Percentiles rank a stretch among this genome's conserved stretches.
These are phyloP conservation scores for Isoetes engelmannii DNA, from an alignment of 83 land plant species.

Conservation along the genomic window DNA sequence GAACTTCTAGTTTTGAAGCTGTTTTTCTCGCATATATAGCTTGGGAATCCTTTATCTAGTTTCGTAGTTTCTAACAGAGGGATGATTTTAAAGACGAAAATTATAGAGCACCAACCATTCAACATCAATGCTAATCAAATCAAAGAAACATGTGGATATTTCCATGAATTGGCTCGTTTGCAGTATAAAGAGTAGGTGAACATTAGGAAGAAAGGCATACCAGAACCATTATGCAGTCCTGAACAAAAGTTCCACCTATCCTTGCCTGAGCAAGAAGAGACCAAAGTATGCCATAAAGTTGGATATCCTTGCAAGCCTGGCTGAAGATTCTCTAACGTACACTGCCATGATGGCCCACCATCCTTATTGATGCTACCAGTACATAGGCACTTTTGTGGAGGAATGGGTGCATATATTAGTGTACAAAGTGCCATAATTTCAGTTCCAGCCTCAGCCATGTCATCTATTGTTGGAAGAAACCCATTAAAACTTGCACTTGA, in stretches of 20 bases:
- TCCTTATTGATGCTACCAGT: conserved; percentile 65
- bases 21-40: too few relatives aligned
- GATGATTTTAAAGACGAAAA: too few relatives aligned
- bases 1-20: too few relatives aligned
- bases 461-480: conserved; percentile 63
- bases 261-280: conserved; percentile 60
- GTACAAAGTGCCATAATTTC: conserved; percentile 85
- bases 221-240: conserved; percentile 9
- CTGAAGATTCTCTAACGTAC: conserved; percentile 75
- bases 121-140: too few relatives aligned
- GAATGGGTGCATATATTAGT: conserved; percentile 64
- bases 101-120: too few relatives aligned
- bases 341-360: conserved; percentile 55
- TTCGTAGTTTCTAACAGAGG: too few relatives aligned
- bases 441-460: conserved; percentile 73
- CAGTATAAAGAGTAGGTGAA: too few relatives aligned
- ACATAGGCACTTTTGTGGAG: conserved; percentile 75
- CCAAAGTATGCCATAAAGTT: conserved; percentile 68
- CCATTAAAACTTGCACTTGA: conserved; percentile 41
- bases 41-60: too few relatives aligned
- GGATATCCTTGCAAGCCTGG: conserved; percentile 63
- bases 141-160: too few relatives aligned
- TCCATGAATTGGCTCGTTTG: too few relatives aligned
- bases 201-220: neutral
- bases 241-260: conserved; percentile 39